Base-by-base conservation (phyloP, 176 grass and related monocot species). In the Urochloa ruziziensis region DNA sequence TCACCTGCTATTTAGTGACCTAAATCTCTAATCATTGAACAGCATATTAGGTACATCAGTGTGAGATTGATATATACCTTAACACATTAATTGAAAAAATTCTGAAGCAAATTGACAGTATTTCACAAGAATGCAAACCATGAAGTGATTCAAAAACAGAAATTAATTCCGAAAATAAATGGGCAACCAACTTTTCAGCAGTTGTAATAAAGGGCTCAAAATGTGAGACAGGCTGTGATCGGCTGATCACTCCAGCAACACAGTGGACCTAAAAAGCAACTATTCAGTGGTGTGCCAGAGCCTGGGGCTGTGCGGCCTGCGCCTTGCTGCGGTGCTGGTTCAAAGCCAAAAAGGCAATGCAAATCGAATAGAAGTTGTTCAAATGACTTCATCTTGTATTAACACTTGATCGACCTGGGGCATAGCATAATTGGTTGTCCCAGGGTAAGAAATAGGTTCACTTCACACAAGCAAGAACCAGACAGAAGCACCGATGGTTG, bases 21-120 rank as follows among this genome's bases (percentile, higher is more conserved):
- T 54, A 81, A 70, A 82, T 47, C 29, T 72, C 61, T 77, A 37
- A 37, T 63, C 39, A 76, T 56, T 36, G n/a, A 52, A 78, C 42
- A 71, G 25, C 48, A 6, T 67, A 39, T 58, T 86, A 30, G 7
- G 49, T 53, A 60, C 33, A 34, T 74, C 15, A 79, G 21, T 60
- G 5, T 25, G 16, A 52, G 83, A 28, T 15, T 52, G 32, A 8
- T 27, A 83, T 37, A 40, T 8, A 1, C 39, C 61, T 78, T 13
- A 83, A 10, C 39, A 80, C 24, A 48, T 10, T 16, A 69, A 46
- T 24, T 28, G 58, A 65, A 75, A 60, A 17, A 5, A 35, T 25
- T 37, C 1, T 52, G 21, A 51, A 25, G 52, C 51, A 29, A 52
- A 17, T 56, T 29, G 10, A 9, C 23, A 42, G 0, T 56, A 68